Base-by-base conservation (phyloP, 129 eudicot genomes). In the Tanacetum coccineum region DNA sequence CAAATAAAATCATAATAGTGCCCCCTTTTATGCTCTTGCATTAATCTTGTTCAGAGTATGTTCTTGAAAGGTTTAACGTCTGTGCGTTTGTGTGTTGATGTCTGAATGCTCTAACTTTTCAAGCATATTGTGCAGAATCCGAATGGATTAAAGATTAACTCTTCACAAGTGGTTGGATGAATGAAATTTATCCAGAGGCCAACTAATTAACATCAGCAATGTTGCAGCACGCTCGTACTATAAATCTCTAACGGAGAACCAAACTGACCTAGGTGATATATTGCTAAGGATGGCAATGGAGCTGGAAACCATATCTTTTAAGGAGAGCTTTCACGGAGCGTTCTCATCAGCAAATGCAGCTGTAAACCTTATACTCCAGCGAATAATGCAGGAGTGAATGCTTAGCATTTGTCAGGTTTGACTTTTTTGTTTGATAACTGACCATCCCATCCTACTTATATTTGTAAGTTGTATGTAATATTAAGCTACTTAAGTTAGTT, bases 281-380 rank as follows among this genome's bases (percentile, higher is more conserved):
- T 70, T 92, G 77, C 66, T 92, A 54, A 80, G 76, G 66, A 88
- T 92, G 98, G 95, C 87, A 45, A 65, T 75, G 69, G 90, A 92
- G 54, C 76, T 92, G 66, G 96, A 84, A 67, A 44, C 81, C 22
- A 81, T 92, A 39, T 92, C 98, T 32, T 92, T 81, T 57, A 80
- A 92, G 73, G 96, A 92, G 68, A 92, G 98, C 80, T 92, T 92
- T 74, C 98, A 92, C 32, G 98, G 98, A 52, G 96, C 96, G 17
- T 92, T 88, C 69, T 83, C 96, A 55, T 82, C 98, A 18, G 98
- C 96, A 72, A 88, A 92, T 88, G 98, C 98, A 61, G 98, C 98
- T 11, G 77, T 92, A 36, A 77, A 74, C 81, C 96, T 92, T 72
- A 88, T 92, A 42, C 71, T 86, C 32, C 81, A 88, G 63, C 84